Conservation (phyloP, 805 yeast species). For the Candida palmyrensis region DNA sequence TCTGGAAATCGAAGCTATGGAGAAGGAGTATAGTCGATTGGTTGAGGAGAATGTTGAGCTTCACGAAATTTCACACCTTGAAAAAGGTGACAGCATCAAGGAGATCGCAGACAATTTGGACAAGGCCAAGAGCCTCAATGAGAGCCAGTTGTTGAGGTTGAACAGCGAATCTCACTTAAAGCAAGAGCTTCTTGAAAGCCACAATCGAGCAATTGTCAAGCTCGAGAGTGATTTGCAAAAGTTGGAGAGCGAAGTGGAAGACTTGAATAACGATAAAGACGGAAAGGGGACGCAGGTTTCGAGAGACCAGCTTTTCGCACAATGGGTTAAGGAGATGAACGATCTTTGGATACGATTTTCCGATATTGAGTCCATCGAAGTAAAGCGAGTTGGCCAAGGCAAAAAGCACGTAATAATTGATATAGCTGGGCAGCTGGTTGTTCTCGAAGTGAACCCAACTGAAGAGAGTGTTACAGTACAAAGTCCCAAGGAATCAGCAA, state of each 20-base stretch:
- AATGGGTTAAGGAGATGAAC: constrained; percentile 20
- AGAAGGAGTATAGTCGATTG: constrained; percentile 14
- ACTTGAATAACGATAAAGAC: not conserved
- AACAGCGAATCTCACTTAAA: constrained; percentile 9
- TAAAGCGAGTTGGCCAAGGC: no score
- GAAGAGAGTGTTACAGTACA: not conserved
- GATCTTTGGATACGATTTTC: constrained; percentile 12
- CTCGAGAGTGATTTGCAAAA: constrained; percentile 3
- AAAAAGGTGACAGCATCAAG: not conserved
- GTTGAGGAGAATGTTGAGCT: not conserved
- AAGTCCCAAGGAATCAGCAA: no score
- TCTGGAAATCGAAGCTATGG: constrained; percentile 16
- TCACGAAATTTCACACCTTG: not conserved
- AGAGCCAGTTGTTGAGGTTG: constrained; percentile 2
- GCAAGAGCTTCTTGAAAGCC: constrained; percentile 10
- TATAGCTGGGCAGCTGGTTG: not conserved
- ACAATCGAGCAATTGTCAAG: constrained; percentile 10
- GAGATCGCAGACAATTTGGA: not conserved
- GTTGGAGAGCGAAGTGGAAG: constrained; percentile 15
- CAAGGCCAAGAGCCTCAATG: not conserved
- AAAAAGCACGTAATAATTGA: not conserved
- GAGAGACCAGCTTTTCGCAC: constrained; percentile 12
- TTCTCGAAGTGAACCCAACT: not conserved
- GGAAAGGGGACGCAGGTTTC: constrained; percentile 4
- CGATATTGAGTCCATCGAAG: not conserved